A percentile compares a stretch with the other conserved stretches of the same genome.
These are phyloP conservation scores for Solanum rostratum DNA, from an alignment of 257 asterid species.

Conservation along the genomic window DNA sequence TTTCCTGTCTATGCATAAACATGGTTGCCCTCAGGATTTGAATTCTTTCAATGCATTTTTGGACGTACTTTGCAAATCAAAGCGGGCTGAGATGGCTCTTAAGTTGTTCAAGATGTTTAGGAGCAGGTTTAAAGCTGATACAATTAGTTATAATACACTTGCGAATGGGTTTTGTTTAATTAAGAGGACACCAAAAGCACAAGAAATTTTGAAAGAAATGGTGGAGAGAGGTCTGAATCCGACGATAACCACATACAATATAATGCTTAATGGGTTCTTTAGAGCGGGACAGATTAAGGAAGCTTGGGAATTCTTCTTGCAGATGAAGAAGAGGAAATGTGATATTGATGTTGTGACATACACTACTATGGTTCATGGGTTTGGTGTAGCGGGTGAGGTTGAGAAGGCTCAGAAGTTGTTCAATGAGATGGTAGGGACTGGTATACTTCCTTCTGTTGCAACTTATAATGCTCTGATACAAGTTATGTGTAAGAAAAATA, in stretches of 20 bases:
- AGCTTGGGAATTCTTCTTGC: constrained; percentile 80
- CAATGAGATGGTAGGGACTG: constrained; percentile 70
- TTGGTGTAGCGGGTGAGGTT: constrained; percentile 76
- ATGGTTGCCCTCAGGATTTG: constrained; percentile 85
- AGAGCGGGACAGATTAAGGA: constrained; percentile 60
- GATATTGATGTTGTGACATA: constrained; percentile 79
- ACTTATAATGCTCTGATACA: constrained; percentile 82
- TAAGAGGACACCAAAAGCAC: constrained; percentile 59
- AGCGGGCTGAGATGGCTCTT: constrained; percentile 65
- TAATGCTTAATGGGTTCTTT: constrained; percentile 67
- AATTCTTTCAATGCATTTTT: constrained; percentile 65
- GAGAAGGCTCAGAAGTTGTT: constrained; percentile 57
- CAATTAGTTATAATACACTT: constrained; percentile 55
- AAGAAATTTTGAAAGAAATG: constrained; percentile 74
- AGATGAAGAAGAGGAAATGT: constrained; percentile 75
- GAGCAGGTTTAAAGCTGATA: constrained; percentile 60
- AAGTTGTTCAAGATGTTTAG: constrained; percentile 38
- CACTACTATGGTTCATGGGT: constrained; percentile 79
- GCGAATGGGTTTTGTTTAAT: constrained; percentile 75
- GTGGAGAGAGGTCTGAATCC: constrained; percentile 67
- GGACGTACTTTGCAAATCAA: constrained; percentile 76
- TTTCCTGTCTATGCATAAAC: constrained; percentile 74
- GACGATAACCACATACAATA: constrained; percentile 53
- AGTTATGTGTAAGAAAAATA: constrained; percentile 80
- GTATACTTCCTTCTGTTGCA: constrained; percentile 81